Conservation (phyloP, 768 basidiomycete species). For the Trametes cubensis region DNA sequence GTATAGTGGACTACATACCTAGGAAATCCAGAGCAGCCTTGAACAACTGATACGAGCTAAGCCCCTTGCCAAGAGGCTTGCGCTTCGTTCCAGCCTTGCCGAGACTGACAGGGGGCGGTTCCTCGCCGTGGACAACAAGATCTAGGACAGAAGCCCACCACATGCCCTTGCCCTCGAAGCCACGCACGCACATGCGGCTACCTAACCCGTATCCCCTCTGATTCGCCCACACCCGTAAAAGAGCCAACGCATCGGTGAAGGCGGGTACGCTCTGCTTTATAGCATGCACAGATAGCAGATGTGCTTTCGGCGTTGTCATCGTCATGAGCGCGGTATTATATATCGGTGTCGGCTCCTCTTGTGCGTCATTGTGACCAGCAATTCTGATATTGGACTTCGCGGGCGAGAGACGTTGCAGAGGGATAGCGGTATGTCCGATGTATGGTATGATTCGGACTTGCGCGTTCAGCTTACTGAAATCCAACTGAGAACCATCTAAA, state of each 20-base stretch:
- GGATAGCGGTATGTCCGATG: slow-evolving; percentile 65
- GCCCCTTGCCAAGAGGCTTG: slow-evolving; percentile 70
- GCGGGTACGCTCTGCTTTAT: slow-evolving; percentile 54
- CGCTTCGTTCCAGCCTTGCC: slow-evolving; percentile 36
- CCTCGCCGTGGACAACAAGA: slow-evolving; percentile 69
- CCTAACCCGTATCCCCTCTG: slow-evolving; percentile 79
- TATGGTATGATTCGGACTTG: slow-evolving; percentile 77
- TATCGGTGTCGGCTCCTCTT: slow-evolving; percentile 57
- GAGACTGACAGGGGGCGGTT: slow-evolving; percentile 39
- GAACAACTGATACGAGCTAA: slow-evolving; percentile 92
- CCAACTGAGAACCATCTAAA: slow-evolving; percentile 52
- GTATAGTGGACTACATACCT: slow-evolving; percentile 48
- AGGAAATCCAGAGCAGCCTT: slow-evolving; percentile 83
- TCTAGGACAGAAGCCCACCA: slow-evolving; percentile 72
- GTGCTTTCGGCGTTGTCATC: slow-evolving; percentile 48
- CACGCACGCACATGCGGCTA: slow-evolving; percentile 56
- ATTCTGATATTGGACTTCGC: slow-evolving; percentile 68
- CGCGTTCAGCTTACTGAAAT: slow-evolving; percentile 70
- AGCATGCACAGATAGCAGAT: slow-evolving; percentile 48
- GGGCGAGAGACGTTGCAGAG: slow-evolving; percentile 71
- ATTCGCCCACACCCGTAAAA: slow-evolving; percentile 89
- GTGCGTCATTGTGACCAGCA: slow-evolving; percentile 35
- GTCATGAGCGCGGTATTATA: slow-evolving; percentile 80
- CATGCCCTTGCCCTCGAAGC: slow-evolving; percentile 67
- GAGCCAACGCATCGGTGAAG: slow-evolving; percentile 72